Base-by-base conservation (phyloP, 2,329 filamentous ascomycete genomes). In the Aspergillus proliferans region DNA sequence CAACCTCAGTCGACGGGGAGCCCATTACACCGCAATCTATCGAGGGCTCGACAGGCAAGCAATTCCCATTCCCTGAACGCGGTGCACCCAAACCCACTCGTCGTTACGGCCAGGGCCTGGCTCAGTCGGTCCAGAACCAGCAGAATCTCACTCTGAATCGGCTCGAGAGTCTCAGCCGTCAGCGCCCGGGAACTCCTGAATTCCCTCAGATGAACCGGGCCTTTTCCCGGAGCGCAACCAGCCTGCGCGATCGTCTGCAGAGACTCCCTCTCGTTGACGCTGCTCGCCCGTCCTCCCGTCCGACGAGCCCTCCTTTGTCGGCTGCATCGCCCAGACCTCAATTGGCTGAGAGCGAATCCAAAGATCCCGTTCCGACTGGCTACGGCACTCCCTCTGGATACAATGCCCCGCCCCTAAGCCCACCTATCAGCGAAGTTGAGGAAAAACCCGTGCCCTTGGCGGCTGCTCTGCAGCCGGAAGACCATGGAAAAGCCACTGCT, bases 1-100 rank as follows among this genome's bases (percentile, higher is more conserved):
- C 89, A 3, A 96, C 90, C 0, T 96, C 92, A 0, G 76, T 94
- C 45, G 82, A 84, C n/a, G 95, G 90, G 0, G 88, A 92, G 66
- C 71, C 58, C 22, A 47, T 52, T 14, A 55, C 55, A 10, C 59
- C 65, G 18, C 64, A 67, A 7, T 42, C 50, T 33, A 38, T 49
- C 9, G 43, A 58, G 52, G 26, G 58, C 47, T 33, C 62, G 48
- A 24, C 48, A 61, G 38, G 58, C 53, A 52, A 63, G 61, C 48
- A 60, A 57, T 49, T 60, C 51, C 55, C 61, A 10, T 55, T 59
- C 6, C 60, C 83, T 0, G 86, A 89, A 48, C 80, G 85, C 47
- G 82, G 77, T 36, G 79, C 84, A 3, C 86, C 83, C 1, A 87
- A 91, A 55, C 80, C 81, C 1, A 81, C 86, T 46, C 79, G 89